Evolutionary conservation across 768 basidiomycete genomes (phyloP).

Genomic region (Heimioporus sp.): DNA sequence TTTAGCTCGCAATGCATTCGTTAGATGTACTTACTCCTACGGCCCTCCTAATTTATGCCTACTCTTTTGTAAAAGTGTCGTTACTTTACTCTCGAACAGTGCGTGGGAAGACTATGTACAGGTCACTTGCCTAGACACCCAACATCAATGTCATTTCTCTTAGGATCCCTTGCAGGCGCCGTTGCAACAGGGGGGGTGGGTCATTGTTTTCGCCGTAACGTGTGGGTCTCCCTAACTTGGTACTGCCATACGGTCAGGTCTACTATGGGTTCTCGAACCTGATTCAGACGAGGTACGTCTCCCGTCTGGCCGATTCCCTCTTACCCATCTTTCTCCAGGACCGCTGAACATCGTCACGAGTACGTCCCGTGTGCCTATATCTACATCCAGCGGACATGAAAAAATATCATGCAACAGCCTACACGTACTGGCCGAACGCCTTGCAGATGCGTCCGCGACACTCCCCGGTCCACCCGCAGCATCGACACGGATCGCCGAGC

Average conservation of each 20-base stretch:
- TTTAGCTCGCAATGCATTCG: no score
- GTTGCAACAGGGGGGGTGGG: constrained; percentile 65
- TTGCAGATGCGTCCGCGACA: constrained; percentile 46
- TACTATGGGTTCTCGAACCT: constrained; percentile 72
- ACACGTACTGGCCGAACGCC: constrained; percentile 47
- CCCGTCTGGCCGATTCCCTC: neutral
- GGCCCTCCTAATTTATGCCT: constrained; percentile 5
- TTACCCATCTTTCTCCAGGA: constrained; percentile 36
- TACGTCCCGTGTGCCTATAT: constrained; percentile 28
- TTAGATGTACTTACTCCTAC: no score
- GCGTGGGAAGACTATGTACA: constrained; percentile 5
- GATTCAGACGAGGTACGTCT: constrained; percentile 45
- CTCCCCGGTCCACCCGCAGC: constrained; percentile 54
- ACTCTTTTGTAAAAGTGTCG: no score
- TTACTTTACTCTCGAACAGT: no score
- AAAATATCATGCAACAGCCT: constrained; percentile 34
- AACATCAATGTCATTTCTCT: constrained; percentile 51
- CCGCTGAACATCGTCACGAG: constrained; percentile 55
- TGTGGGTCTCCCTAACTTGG: neutral
- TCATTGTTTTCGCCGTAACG: neutral
- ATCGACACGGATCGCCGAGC: constrained; percentile 47
- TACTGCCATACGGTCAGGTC: constrained; percentile 35
- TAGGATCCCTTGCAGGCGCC: constrained; percentile 69
- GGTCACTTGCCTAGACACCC: no score
- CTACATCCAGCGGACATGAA: no score